A percentile compares a stretch with the other conserved stretches of the same genome.
Evolutionary conservation across 75 land plant genomes (phyloP).

Genomic region (Cryptomeria japonica): DNA sequence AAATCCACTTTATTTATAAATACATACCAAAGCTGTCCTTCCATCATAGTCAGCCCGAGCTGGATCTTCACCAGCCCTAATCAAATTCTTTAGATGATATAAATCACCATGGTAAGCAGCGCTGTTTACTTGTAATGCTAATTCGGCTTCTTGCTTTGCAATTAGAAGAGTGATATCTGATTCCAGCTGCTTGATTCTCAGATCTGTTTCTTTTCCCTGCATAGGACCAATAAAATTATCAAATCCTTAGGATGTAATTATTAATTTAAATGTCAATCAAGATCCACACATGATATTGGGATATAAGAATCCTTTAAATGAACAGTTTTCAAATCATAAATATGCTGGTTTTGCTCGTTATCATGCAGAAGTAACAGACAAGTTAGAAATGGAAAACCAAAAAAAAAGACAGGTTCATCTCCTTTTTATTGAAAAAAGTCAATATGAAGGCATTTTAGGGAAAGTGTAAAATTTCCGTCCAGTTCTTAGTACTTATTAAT

Average conservation of each 20-base stretch:
- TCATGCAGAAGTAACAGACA: background rate
- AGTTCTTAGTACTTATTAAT: background rate
- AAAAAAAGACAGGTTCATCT: background rate
- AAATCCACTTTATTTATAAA: background rate
- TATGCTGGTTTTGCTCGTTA: background rate
- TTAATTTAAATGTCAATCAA: background rate
- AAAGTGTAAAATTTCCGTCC: background rate
- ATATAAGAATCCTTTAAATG: background rate
- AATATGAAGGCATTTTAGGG: background rate
- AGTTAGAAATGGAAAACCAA: background rate
- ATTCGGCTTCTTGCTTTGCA: constrained; percentile 70
- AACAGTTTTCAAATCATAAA: background rate
- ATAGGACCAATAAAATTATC: background rate
- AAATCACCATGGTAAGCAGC: constrained; percentile 83
- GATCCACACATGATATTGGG: background rate
- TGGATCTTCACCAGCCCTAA: constrained; percentile 78
- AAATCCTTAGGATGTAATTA: background rate
- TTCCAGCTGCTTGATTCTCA: constrained; percentile 51
- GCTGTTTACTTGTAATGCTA: constrained; percentile 63
- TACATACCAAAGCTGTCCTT: constrained; percentile 73
- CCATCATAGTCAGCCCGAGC: constrained; percentile 76
- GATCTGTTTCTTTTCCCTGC: constrained; percentile 42
- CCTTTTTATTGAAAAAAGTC: background rate
- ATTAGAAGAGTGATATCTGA: constrained; percentile 65
- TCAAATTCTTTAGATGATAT: constrained; percentile 47